Conservation (phyloP, 805 yeast genomes). For the Teunomyces kruisii region DNA sequence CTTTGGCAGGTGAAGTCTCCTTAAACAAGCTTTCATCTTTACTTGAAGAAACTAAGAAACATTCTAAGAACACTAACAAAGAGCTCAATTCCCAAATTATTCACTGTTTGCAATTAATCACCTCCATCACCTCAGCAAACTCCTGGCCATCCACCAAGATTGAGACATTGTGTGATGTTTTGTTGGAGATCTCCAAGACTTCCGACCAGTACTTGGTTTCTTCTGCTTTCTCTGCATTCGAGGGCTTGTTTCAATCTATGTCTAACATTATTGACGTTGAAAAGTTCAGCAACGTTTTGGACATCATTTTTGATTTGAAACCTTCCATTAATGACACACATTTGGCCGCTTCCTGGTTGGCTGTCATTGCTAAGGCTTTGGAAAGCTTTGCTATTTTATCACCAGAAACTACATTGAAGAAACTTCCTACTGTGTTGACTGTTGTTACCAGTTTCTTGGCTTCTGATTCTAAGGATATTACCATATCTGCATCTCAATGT, state of each 20-base stretch:
- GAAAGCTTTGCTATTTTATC: conserved; percentile 36
- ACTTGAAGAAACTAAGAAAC: conserved; percentile 32
- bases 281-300: conserved; percentile 61
- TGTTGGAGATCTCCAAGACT: conserved; percentile 75
- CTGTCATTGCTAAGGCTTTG: conserved; percentile 84
- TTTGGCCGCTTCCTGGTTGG: conserved; percentile 92
- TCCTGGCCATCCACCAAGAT: conserved; percentile 79
- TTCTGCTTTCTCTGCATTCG: conserved; percentile 80
- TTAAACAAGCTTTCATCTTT: conserved; percentile 52
- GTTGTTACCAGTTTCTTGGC: conserved; percentile 63
- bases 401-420: conserved; percentile 48
- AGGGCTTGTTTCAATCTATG: conserved; percentile 71
- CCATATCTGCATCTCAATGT: conserved; percentile 81
- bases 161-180: conserved; percentile 70
- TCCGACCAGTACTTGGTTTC: conserved; percentile 84
- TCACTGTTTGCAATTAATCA: conserved; percentile 75
- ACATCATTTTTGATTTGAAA: conserved; percentile 71
- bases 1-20: conserved; percentile 65
- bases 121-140: conserved; percentile 65
- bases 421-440: conserved; percentile 49
- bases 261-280: conserved; percentile 59
- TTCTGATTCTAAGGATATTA: conserved; percentile 64
- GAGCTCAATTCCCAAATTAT: conserved; percentile 60
- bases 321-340: conserved; percentile 84
- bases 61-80: conserved; percentile 40